Evolutionary conservation across 805 yeast genomes (phyloP).

Genomic region (Metschnikowia peoriensis): DNA sequence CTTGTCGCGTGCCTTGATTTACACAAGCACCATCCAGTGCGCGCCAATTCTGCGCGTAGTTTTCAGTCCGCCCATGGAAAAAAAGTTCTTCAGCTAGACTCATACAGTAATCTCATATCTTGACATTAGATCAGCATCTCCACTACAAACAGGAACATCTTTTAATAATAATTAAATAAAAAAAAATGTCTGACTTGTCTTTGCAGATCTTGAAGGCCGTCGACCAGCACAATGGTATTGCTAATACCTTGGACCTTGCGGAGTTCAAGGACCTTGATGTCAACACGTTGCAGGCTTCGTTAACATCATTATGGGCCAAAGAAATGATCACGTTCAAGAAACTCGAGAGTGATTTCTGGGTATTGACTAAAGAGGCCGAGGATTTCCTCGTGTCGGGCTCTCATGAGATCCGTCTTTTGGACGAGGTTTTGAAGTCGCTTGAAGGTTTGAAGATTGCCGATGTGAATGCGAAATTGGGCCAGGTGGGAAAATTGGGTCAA

Average conservation of each 20-base stretch:
- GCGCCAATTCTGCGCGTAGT: slow-evolving; percentile 10
- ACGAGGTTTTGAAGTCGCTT: slow-evolving; percentile 67
- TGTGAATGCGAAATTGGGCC: slow-evolving; percentile 68
- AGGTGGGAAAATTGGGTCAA: slow-evolving; percentile 88
- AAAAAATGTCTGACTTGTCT: slow-evolving; percentile 66
- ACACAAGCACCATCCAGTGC: neutral
- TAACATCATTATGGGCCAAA: slow-evolving; percentile 82
- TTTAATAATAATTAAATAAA: neutral
- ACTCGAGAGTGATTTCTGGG: slow-evolving; percentile 73
- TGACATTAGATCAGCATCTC: neutral
- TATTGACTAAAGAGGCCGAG: slow-evolving; percentile 75
- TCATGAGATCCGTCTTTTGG: slow-evolving; percentile 80
- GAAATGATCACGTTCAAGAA: slow-evolving; percentile 73
- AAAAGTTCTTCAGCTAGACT: slow-evolving; percentile 15
- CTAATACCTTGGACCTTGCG: slow-evolving; percentile 58
- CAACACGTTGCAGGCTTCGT: slow-evolving; percentile 71
- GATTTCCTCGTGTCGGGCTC: slow-evolving; percentile 81
- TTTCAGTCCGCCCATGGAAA: slow-evolving; percentile 8
- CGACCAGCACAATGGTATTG: slow-evolving; percentile 54
- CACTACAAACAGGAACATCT: neutral
- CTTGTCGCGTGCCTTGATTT: neutral
- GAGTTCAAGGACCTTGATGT: slow-evolving; percentile 65
- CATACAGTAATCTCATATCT: neutral
- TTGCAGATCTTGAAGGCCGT: slow-evolving; percentile 61
- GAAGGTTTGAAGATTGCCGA: slow-evolving; percentile 84